A percentile compares a stretch with the other conserved stretches of the same genome.
Evolutionary conservation across 176 grass and related monocot species (phyloP).

Genomic region (Melocanna baccifera): DNA sequence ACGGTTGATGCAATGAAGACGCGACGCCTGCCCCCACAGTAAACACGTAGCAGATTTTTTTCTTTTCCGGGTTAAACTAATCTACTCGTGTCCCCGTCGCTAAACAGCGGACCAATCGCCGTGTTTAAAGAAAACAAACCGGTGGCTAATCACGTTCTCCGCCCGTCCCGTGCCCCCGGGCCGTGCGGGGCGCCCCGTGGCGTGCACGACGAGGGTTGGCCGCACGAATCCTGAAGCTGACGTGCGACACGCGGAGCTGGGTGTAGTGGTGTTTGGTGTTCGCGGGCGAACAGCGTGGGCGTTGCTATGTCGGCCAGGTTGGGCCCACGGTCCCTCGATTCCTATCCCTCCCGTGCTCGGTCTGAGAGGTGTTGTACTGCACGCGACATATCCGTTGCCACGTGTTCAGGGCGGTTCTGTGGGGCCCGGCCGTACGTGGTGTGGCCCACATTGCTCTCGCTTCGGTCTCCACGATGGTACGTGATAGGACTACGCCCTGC

Average conservation of each 20-base stretch:
- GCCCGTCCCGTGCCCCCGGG: not conserved
- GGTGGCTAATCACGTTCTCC: too few species aligned
- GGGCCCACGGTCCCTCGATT: not conserved
- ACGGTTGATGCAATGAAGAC: not conserved
- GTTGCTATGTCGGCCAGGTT: conserved; percentile 46
- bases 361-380: too few species aligned
- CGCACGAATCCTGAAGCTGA: not conserved
- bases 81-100: conserved; percentile 23
- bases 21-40: conserved; percentile 8
- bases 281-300: not conserved
- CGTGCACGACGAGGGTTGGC: not conserved
- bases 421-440: not conserved
- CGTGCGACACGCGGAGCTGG: not conserved
- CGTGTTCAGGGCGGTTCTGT: conserved; percentile 12
- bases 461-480: too few species aligned
- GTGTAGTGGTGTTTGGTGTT: conserved; percentile 12
- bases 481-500: too few species aligned
- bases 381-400: conserved; percentile 18
- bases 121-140: not conserved
- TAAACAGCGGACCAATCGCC: not conserved
- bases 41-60: not conserved
- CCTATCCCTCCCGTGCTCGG: too few species aligned
- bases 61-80: not conserved
- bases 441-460: not conserved
- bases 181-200: not conserved